Percentiles rank a stretch among this genome's conserved stretches.
phyloP scores from a whole-genome alignment of 2,329 filamentous ascomycete species.

The Sordariomycetes sp. region DNA sequence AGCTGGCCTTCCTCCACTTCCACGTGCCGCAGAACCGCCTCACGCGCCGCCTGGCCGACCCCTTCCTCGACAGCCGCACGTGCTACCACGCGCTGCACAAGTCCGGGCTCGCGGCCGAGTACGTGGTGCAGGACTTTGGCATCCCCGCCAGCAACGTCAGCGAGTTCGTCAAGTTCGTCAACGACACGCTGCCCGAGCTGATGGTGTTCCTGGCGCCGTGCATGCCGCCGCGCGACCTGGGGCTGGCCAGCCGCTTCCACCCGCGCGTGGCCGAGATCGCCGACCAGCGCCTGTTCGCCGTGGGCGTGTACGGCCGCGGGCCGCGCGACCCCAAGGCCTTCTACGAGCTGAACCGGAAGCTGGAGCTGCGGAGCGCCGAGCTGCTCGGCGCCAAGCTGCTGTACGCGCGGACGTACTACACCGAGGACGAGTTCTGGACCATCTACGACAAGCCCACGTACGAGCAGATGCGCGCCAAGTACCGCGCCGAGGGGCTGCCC shows the following conservation, averaged over 20 bases:
- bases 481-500: conserved; percentile 47
- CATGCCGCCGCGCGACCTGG: conserved; percentile 22
- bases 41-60: conserved; percentile 49
- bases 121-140: conserved; percentile 56
- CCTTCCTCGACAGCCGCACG: conserved; percentile 51
- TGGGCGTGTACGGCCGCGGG: conserved; percentile 50
- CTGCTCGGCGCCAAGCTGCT: conserved; percentile 59
- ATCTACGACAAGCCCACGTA: conserved; percentile 52
- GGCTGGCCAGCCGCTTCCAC: conserved; percentile 34
- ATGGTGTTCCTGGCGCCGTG: conserved; percentile 18
- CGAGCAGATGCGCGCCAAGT: conserved; percentile 45
- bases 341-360: conserved; percentile 42
- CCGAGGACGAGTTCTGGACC: conserved; percentile 57
- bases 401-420: conserved; percentile 61
- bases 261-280: conserved; percentile 17
- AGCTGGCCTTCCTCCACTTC: conserved; percentile 54
- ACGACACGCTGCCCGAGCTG: conserved; percentile 20
- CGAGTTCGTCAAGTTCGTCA: conserved; percentile 35
- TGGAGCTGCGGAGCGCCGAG: conserved; percentile 48
- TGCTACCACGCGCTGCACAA: conserved; percentile 57
- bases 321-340: conserved; percentile 30
- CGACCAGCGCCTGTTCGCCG: conserved; percentile 36
- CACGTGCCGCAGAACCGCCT: conserved; percentile 52
- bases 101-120: conserved; percentile 46
- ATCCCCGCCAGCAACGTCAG: conserved; percentile 30